Conservation (phyloP, 139 green algal species). For the Chlamydomonas applanata region DNA sequence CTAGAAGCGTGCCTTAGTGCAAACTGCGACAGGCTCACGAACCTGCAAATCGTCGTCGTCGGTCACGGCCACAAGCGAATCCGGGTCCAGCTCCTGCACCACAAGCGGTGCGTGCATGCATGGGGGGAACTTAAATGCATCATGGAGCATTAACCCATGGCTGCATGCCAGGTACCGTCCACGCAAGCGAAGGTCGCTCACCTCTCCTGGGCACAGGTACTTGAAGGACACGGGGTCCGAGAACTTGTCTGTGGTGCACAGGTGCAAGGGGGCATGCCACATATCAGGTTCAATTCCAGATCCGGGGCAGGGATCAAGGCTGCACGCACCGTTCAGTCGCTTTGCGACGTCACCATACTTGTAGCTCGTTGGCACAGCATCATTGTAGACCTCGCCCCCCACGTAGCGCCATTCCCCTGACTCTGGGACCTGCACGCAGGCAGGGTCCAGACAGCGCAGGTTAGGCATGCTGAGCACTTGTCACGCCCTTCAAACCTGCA, state of each 20-base stretch:
- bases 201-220: neutral
- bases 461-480: neutral
- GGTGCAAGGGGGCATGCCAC: too few relatives aligned
- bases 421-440: neutral
- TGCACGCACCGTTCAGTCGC: constrained; percentile 20
- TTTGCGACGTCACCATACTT: constrained; percentile 25
- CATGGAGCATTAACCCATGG: too few relatives aligned
- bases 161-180: too few relatives aligned
- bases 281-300: too few relatives aligned
- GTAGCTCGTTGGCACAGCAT: constrained; percentile 18
- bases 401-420: constrained; percentile 28
- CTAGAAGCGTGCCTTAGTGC: neutral
- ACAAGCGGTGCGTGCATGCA: constrained; percentile 12
- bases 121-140: constrained; percentile 46
- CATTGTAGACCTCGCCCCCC: constrained; percentile 46
- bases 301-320: too few relatives aligned
- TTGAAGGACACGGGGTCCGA: constrained; percentile 40
- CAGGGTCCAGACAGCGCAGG: neutral
- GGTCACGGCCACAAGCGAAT: constrained; percentile 67
- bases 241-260: constrained; percentile 39
- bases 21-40: neutral
- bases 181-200: too few relatives aligned
- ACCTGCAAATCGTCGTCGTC: constrained; percentile 78
- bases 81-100: constrained; percentile 72
- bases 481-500: neutral